A percentile compares a stretch with the other conserved stretches of the same genome.
Evolutionary conservation across 768 basidiomycete genomes (phyloP).

Genomic region (Podaxis sp.): DNA sequence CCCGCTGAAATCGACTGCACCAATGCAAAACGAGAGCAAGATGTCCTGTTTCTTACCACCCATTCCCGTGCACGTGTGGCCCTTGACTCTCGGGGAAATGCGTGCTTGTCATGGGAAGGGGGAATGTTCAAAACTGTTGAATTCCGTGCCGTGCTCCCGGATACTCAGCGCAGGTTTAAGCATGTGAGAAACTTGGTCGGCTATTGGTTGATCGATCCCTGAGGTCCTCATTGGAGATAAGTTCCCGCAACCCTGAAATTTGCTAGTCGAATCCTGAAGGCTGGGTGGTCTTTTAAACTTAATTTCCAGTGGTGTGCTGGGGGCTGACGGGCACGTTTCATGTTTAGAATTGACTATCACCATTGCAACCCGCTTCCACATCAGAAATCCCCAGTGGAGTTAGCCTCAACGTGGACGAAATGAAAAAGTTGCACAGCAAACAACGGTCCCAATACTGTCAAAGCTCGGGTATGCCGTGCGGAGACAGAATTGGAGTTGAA

Average conservation of each 20-base stretch:
- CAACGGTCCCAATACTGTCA: not conserved
- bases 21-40: not conserved
- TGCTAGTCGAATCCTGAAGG: not conserved
- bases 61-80: constrained; percentile 4
- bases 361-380: constrained; percentile 15
- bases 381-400: constrained; percentile 12
- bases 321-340: constrained; percentile 11
- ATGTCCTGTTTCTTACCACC: not conserved
- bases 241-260: not conserved
- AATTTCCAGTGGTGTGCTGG: constrained; percentile 4
- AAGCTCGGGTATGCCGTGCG: not conserved
- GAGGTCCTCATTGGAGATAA: constrained; percentile 4
- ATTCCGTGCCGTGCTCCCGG: constrained; percentile 10
- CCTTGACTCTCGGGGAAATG: constrained; percentile 2
- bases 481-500: constrained; percentile 1
- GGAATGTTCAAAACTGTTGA: not conserved
- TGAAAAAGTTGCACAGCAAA: not conserved
- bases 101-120: constrained; percentile 11
- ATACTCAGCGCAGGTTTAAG: not conserved
- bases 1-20: not conserved
- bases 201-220: not conserved
- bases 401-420: constrained; percentile 4
- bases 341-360: constrained; percentile 13
- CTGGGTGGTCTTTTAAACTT: not conserved
- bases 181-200: constrained; percentile 1